Base-by-base conservation (phyloP, 2,329 filamentous ascomycete genomes). In the Hymenoscyphus fructigenus region DNA sequence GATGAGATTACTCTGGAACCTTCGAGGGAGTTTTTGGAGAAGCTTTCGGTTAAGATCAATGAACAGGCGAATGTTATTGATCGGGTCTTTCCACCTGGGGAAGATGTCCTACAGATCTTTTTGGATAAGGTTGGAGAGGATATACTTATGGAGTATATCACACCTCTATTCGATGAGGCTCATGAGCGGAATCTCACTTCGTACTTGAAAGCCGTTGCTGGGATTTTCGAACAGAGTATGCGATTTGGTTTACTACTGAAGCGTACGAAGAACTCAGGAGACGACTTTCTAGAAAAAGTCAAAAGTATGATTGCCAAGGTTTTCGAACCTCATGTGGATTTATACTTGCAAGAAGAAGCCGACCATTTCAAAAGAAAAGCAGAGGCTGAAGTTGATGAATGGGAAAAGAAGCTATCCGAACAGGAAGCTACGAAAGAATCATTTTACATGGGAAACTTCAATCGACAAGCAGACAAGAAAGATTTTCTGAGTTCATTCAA, bases 401-500 rank as follows among this genome's bases (percentile, higher is more conserved):
- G 95, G 95, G 94, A 97, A 78, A 92, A 92, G 78, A 92, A 96
- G 75, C 83, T 97, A 36, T 91, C 89, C 0, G 94, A 96, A 72
- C 91, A 97, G 78, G 93, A 97, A 70, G 93, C 92, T 17, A 91
- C 90, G 1, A 89, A 91, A 0, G 95, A 99, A 78, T 95, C 91
- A 0, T 96, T 96, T 75, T 95, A 93, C 79, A 97, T 98, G 94
- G 91, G 90, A 28, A 97, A 93, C 75, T 88, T 98, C 74, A 97
- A 94, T 75, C 86, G 95, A 29, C 93, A 96, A 76, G 95, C 93
- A 0, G 95, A 96, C 68, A 99, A 99, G 79, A 92, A 93, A 70
- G 95, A 99, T 76, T 99, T 99, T 73, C 76, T 99, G 67, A 95
- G 89, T 57, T 97, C 93, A 0, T 99, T 99, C 82, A 97, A 93